phyloP scores from a whole-genome alignment of 2,329 filamentous ascomycete genomes.

The Trichoderma citrinoviride region DNA sequence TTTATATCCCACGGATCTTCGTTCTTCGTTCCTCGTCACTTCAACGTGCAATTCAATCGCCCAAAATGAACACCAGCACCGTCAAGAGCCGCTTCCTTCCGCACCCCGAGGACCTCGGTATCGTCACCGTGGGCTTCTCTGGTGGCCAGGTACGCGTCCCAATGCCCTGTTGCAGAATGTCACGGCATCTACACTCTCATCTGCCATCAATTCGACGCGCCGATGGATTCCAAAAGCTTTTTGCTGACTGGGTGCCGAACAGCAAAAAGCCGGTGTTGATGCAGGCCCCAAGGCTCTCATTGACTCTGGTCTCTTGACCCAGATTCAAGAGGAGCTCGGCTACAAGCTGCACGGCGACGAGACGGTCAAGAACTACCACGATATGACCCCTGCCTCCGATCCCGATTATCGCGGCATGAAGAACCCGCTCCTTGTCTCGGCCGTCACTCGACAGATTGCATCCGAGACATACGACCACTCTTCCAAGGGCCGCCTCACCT shows the following conservation, averaged over 20 bases:
- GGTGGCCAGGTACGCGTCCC: conserved; percentile 75
- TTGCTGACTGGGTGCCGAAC: conserved; percentile 16
- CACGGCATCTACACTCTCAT: neutral
- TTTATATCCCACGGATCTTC: neutral
- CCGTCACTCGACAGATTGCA: conserved; percentile 76
- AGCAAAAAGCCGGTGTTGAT: conserved; percentile 91
- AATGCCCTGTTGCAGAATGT: too few relatives aligned
- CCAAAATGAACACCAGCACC: conserved; percentile 51
- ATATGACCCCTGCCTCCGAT: conserved; percentile 69
- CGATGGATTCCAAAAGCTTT: neutral
- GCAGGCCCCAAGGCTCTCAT: conserved; percentile 87
- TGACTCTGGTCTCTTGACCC: conserved; percentile 77
- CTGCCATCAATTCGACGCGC: neutral
- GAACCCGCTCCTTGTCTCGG: conserved; percentile 81
- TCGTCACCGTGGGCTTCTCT: conserved; percentile 94
- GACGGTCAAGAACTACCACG: conserved; percentile 75
- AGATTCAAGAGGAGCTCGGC: conserved; percentile 80
- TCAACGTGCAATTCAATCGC: conserved; percentile 1
- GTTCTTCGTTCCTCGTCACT: neutral
- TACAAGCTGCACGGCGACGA: conserved; percentile 86
- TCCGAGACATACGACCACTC: conserved; percentile 87
- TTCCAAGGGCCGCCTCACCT: conserved; percentile 75
- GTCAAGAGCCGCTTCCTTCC: conserved; percentile 72
- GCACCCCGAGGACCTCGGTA: conserved; percentile 74
- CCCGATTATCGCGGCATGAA: conserved; percentile 90